Conservation (phyloP, 345 rosid species). For the Euclidium syriacum region DNA sequence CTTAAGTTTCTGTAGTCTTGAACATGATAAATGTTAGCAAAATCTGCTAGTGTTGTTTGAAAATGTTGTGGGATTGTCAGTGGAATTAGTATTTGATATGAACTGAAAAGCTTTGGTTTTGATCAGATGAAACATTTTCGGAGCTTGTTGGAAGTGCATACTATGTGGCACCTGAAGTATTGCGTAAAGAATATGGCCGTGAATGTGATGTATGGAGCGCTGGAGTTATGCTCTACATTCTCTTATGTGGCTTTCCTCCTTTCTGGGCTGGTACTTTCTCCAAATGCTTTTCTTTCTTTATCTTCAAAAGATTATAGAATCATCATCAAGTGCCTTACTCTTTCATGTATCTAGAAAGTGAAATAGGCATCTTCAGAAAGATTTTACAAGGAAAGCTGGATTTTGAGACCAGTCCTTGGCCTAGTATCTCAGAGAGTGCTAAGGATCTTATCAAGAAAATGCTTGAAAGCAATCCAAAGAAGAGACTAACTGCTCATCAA, state of each 20-base stretch:
- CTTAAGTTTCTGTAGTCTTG: background rate
- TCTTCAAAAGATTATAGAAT: background rate
- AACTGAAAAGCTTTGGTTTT: background rate
- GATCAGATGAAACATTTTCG: conserved; percentile 42
- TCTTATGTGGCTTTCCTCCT: conserved; percentile 72
- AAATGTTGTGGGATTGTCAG: background rate
- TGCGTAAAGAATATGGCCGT: conserved; percentile 60
- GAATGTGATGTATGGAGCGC: conserved; percentile 86
- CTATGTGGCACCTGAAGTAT: conserved; percentile 81
- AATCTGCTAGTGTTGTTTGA: background rate
- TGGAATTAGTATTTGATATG: conserved; percentile 5
- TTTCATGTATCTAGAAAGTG: conserved; percentile 47
- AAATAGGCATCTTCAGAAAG: conserved; percentile 66
- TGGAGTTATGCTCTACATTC: conserved; percentile 69
- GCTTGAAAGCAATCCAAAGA: conserved; percentile 57
- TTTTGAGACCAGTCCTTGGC: conserved; percentile 69
- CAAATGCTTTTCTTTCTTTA: conserved; percentile 3
- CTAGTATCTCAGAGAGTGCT: conserved; percentile 66
- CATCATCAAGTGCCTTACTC: background rate
- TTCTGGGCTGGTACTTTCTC: conserved; percentile 64
- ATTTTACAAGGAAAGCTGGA: conserved; percentile 63
- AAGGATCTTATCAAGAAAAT: conserved; percentile 69
- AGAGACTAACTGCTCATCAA: conserved; percentile 67
- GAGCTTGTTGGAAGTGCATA: conserved; percentile 88
- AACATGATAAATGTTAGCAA: background rate